Evolutionary conservation across 2,329 filamentous ascomycete species (phyloP), one percentile per base, ranked within the genome.

Genomic region (Aspergillus quadricinctus): DNA sequence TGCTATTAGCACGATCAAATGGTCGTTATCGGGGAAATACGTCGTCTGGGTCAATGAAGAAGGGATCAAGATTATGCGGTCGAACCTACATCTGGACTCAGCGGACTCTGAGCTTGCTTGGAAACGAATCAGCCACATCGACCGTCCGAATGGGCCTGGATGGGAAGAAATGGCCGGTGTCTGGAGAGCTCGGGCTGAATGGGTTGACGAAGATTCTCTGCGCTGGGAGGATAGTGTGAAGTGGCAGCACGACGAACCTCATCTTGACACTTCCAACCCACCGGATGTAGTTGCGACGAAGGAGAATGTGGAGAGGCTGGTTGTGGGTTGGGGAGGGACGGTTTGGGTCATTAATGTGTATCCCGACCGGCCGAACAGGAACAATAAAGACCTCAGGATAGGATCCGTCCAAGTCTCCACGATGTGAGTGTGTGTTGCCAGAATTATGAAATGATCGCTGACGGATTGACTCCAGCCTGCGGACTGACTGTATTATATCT

Each of bases 121-220:
- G 95, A 96, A 94, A 73, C 84, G 93, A 9, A 90, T 99, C 60
- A 92, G 90, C 25, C 93, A 97, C 69, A 88, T 96, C 58, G 92
- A 96, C 69, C 85, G 92, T 46, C 94, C 94, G 1, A 89, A 91
- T 66, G 89, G 88, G 4, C 86, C 88, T 8, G 87, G 88, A 55
- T 97, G 94, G 91, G 91, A 97, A 63, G 92, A 96, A 45, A 97
- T 99, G 92, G 92, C 92, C 0, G 85, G 89, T 49, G 90, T 97
- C 3, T 97, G 94, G 92, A 96, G 93, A 76, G 90, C 90, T 2
- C 83, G 92, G 23, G 86, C 87, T 1, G 92, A 97, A 70, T 99
- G 94, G 94, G 88, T 97, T 48, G 90, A 97, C 66, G 89, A 96
- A 65, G 83, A 87, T 58, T 80, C 84, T 5, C 79, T 97, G n/a